A percentile compares a stretch with the other conserved stretches of the same genome.
These are phyloP conservation scores for Paracoccidioides brasiliensis DNA, from an alignment of 2,329 filamentous ascomycete species.

Conservation along the genomic window DNA sequence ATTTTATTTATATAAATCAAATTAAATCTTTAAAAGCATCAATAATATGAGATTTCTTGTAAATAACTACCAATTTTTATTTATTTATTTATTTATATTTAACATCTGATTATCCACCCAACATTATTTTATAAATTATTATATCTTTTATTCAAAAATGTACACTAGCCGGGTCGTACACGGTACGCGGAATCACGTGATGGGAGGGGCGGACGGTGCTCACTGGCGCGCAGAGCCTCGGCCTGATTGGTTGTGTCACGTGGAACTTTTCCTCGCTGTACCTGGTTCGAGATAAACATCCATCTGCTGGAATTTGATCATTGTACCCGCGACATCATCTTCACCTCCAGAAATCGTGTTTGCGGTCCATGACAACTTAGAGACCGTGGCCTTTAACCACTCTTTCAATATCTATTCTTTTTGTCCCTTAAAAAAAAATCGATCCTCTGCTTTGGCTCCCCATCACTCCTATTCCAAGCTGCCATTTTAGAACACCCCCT, in stretches of 20 bases:
- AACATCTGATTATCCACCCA: too few species aligned
- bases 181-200: too few species aligned
- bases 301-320: background rate
- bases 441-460: background rate
- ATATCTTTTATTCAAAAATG: too few species aligned
- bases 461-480: background rate
- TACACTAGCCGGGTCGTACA: too few species aligned
- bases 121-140: too few species aligned
- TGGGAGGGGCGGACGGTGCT: too few species aligned
- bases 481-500: background rate
- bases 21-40: too few species aligned
- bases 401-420: background rate
- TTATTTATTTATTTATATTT: too few species aligned
- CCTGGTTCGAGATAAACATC: too few species aligned
- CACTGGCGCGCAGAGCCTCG: background rate
- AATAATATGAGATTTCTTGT: too few species aligned
- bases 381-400: background rate
- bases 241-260: constrained; percentile 1
- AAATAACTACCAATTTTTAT: too few species aligned
- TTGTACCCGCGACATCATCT: background rate
- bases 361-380: background rate
- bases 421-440: background rate
- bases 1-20: too few species aligned
- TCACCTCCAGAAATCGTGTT: background rate
- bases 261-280: background rate